These are phyloP conservation scores for Cardiospermum halicacabum DNA, from an alignment of 345 rosid species.

Conservation along the genomic window DNA sequence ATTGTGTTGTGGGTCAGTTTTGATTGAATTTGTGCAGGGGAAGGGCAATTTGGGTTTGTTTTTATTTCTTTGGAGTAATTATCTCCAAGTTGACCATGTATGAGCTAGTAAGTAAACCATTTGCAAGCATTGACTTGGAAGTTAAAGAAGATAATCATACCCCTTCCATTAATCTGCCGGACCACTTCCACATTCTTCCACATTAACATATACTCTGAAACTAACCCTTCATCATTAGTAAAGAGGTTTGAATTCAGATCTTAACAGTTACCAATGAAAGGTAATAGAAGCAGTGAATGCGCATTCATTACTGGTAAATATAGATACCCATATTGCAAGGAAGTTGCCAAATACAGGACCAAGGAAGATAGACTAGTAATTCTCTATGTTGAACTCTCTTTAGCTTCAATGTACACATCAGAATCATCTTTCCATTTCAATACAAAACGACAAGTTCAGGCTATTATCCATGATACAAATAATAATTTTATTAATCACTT, in stretches of 20 bases:
- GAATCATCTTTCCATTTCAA: slow-evolving; percentile 2
- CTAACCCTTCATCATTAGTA: no score
- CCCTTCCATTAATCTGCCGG: background rate
- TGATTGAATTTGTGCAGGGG: background rate
- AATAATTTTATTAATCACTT: background rate
- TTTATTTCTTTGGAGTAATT: background rate
- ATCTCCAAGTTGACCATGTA: slow-evolving; percentile 9
- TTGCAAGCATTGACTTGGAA: slow-evolving; percentile 14
- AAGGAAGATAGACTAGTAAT: no score
- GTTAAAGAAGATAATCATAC: background rate
- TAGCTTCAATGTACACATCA: background rate
- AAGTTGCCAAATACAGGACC: no score
- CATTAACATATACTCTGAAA: no score
- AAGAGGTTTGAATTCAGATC: no score
- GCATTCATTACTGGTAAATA: no score
- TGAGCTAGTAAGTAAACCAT: no score
- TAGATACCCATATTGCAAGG: no score
- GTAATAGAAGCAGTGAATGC: no score
- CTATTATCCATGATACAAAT: background rate
- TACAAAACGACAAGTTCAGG: slow-evolving; percentile 1
- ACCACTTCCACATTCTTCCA: no score
- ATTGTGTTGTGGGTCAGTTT: background rate
- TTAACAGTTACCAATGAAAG: no score
- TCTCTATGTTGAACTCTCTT: background rate
- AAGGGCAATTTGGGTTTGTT: background rate